Evolutionary conservation across 768 basidiomycete species (phyloP), one percentile per base, ranked within the genome.

Genomic region (Paxillus rubicundulus): DNA sequence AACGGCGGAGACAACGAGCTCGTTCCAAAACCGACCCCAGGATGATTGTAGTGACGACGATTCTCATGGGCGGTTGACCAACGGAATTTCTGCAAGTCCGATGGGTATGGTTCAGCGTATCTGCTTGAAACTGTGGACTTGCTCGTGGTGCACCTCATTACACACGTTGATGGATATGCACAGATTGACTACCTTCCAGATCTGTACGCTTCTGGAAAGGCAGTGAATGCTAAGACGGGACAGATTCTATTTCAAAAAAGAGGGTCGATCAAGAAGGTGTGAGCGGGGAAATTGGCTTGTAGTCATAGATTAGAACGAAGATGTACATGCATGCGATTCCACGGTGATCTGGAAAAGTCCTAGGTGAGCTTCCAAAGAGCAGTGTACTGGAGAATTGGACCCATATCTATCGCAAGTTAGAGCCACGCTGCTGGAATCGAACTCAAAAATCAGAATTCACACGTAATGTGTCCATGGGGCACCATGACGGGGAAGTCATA

Each of bases 401-500:
- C 42, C 13, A 44, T 44, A 44, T 44, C 5, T 6, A n/a, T 24
- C 27, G 16, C 21, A 28, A 10, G 21, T 9, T 13, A 20, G 30
- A 44, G 42, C 42, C 42, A 28, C 13, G 27, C 42, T 28, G 40
- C 18, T 10, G 38, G 27, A 42, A 33, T 47, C 40, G 36, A 42
- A 52, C 32, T n/a, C 41, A 47, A 36, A 38, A 47, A 24, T 52
- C 47, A 46, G 49, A 45, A 51, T 46, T 52, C 46, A 28, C 50
- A 63, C 56, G 54, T 63, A 56, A 60, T 52, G 40, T 30, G 17
- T 33, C 52, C 42, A 51, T 47, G n/a, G 27, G 18, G 37, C 36
- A 20, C 32, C 32, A 55, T 47, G 54, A 57, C 48, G 36, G 44
- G 55, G 58, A 41, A 36, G 41, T 46, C 40, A 44, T 10, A 44